phyloP scores from a whole-genome alignment of 2,329 filamentous ascomycete genomes.

The Byssothecium circinans region DNA sequence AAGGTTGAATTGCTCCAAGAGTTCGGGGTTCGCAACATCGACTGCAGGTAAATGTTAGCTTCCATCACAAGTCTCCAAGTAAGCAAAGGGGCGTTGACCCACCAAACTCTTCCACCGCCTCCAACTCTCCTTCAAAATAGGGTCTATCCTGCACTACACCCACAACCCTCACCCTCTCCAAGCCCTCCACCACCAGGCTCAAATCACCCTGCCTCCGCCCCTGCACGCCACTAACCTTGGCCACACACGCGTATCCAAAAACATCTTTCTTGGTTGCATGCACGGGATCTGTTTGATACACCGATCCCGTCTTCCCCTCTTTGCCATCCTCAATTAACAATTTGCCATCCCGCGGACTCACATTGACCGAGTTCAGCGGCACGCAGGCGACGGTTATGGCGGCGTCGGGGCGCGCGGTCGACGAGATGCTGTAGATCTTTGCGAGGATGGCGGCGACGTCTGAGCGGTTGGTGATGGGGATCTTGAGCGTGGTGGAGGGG shows the following conservation, averaged over 20 bases:
- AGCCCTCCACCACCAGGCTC: conserved; percentile 82
- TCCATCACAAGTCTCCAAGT: no score
- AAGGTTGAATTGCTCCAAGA: conserved; percentile 72
- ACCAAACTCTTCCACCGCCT: conserved; percentile 71
- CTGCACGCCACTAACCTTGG: conserved; percentile 53
- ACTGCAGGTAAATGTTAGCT: conserved; percentile 13
- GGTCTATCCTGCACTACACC: conserved; percentile 75
- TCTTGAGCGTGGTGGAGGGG: conserved; percentile 81
- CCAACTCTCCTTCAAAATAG: conserved; percentile 82
- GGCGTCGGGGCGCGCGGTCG: conserved; percentile 64
- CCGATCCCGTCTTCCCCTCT: conserved; percentile 33
- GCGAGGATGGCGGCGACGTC: conserved; percentile 89
- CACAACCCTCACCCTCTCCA: conserved; percentile 74
- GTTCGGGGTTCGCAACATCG: conserved; percentile 49
- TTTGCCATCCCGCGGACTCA: conserved; percentile 71
- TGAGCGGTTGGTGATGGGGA: conserved; percentile 79
- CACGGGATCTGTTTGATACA: conserved; percentile 55
- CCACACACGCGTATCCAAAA: conserved; percentile 77
- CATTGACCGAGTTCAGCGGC: conserved; percentile 74
- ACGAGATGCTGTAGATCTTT: conserved; percentile 76
- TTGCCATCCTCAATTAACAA: conserved; percentile 68
- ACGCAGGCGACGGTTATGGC: conserved; percentile 84
- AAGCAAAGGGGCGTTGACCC: conserved; percentile 27
- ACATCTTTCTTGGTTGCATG: conserved; percentile 61
- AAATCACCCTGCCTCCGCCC: conserved; percentile 61